Evolutionary conservation across 1,139 yeast species (phyloP), one percentile per base, ranked within the genome.

Genomic region (Candida neerlandica): DNA sequence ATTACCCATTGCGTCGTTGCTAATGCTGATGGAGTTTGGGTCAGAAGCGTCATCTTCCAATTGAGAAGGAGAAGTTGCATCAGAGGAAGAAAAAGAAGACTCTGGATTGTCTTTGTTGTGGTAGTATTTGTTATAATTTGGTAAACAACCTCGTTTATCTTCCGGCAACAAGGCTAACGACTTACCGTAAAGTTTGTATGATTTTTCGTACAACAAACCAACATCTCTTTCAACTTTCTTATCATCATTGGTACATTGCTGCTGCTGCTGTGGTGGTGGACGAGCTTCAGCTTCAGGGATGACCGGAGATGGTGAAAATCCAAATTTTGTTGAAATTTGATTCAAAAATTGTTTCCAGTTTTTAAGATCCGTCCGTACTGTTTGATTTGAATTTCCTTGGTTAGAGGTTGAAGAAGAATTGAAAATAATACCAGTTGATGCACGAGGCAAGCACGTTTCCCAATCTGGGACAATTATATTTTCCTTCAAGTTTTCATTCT

Each of bases 1-100:
- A 53, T 75, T 75, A 0, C 80, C 81, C 74, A 71, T 70, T 0
- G 77, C 70, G 51, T 76, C 80, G 51, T 73, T 74, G 15, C 75
- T 64, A 19, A 76, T 69, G 5, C 77, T 68, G 11, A 75, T 70
- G 0, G 73, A 59, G 48, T 70, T 69, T 1, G 67, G 67, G 45
- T 71, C 76, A 26, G 62, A 54, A 3, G 55, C 62, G 47, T 64
- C 69, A 19, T 66, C 75, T 45, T 65, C 70, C 5, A 58, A 43
- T 48, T 67, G 70, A 1, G 67, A 57, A 41, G 62, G 61, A 2
- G 65, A 60, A 10, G 15, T 7, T 3, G 41, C 16, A n/a, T 14
- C 23, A 15, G 35, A 23, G 2, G 23, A 10, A 1, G 38, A 11
- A 19, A 38, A 16, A 3, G 30, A 15, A 15, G 45, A 43, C 29